These are phyloP conservation scores for Tuber melanosporum DNA, from an alignment of 495 filamentous ascomycete genomes.

Conservation along the genomic window DNA sequence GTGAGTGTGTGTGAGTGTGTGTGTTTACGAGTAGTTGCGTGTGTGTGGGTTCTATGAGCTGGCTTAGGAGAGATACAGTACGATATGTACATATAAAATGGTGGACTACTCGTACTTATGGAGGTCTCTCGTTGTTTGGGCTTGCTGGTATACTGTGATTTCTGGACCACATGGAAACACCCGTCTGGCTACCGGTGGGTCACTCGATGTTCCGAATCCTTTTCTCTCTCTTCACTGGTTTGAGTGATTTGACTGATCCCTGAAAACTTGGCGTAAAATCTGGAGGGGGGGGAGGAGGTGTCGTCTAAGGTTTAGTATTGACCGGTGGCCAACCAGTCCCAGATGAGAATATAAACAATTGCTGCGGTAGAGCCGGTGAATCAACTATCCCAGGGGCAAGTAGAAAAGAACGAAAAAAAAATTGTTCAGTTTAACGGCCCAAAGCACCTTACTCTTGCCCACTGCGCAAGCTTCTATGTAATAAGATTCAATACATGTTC, in stretches of 20 bases:
- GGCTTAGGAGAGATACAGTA: background rate
- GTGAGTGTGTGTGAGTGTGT: background rate
- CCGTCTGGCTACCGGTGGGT: background rate
- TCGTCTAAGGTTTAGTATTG: background rate
- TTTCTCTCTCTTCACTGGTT: background rate
- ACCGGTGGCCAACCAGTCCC: background rate
- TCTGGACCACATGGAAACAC: conserved; percentile 4
- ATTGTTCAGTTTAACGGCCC: background rate
- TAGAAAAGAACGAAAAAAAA: background rate
- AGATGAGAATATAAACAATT: conserved; percentile 4
- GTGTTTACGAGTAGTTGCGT: background rate
- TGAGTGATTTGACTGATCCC: conserved; percentile 4
- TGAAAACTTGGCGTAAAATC: background rate
- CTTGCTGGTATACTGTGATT: background rate
- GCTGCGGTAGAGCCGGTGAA: background rate
- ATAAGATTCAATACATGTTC: background rate
- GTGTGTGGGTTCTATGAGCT: background rate
- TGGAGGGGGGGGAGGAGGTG: background rate
- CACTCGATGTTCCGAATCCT: background rate
- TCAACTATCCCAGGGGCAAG: background rate
- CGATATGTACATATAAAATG: background rate
- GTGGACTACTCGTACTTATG: background rate
- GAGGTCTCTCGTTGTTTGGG: background rate
- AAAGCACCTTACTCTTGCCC: background rate
- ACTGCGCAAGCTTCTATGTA: background rate